Percentiles rank a stretch among this genome's conserved stretches.
phyloP scores from a whole-genome alignment of 2,329 filamentous ascomycete species.

The Colletotrichum liriopes region DNA sequence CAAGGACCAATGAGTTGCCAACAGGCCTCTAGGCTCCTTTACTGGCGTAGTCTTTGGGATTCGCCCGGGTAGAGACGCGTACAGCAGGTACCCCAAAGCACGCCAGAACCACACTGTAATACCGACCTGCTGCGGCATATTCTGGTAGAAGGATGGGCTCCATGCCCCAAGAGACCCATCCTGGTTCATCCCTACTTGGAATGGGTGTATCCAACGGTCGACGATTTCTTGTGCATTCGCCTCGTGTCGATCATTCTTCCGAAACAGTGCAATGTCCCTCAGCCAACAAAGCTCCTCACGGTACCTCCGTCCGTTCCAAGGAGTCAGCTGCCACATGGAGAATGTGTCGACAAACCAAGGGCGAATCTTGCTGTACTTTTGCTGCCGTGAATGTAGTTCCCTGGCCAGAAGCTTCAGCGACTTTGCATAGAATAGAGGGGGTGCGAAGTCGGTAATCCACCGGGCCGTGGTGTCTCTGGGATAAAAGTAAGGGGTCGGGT shows the following conservation, averaged over 20 bases:
- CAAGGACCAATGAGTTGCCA: not conserved
- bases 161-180: not conserved
- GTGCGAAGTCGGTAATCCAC: not conserved
- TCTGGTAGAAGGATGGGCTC: too few relatives aligned
- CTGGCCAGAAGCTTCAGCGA: not conserved
- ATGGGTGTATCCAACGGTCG: not conserved
- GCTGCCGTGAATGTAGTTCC: constrained; percentile 7
- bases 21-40: not conserved
- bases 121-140: not conserved
- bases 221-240: not conserved
- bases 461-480: not conserved
- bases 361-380: constrained; percentile 3
- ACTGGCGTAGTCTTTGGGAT: not conserved
- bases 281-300: not conserved
- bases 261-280: not conserved
- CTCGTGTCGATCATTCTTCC: constrained; percentile 5
- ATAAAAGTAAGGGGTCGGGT: not conserved
- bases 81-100: constrained; percentile 21
- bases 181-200: not conserved
- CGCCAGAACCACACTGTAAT: constrained; percentile 36
- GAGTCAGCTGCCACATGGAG: constrained; percentile 37
- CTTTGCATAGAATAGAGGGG: not conserved
- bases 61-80: constrained; percentile 24
- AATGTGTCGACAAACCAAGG: constrained; percentile 29
- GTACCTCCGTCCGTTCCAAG: constrained; percentile 10